Conservation (phyloP, 106 monocot species). For the Allium cepa region DNA sequence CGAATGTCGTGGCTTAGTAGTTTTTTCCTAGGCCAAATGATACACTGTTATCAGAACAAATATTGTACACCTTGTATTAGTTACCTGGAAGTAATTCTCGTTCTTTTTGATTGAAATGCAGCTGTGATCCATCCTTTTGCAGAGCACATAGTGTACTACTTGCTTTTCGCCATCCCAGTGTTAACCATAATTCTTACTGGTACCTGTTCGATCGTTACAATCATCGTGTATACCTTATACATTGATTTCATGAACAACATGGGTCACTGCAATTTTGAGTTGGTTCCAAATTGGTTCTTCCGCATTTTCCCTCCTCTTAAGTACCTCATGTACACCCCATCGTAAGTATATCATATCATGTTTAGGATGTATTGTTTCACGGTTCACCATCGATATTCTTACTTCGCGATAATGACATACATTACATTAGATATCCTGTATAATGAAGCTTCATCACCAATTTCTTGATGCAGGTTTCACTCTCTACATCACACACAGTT, state of each 20-base stretch:
- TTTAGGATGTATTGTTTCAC: too few relatives aligned
- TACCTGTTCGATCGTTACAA: conserved; percentile 23
- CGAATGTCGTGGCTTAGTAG: too few relatives aligned
- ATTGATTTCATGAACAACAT: conserved; percentile 83
- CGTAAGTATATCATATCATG: conserved; percentile 42
- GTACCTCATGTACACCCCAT: conserved; percentile 88
- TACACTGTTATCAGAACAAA: too few relatives aligned
- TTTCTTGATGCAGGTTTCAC: conserved; percentile 44
- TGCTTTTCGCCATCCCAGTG: conserved; percentile 48
- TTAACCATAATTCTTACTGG: conserved; percentile 18
- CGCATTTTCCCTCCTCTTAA: conserved; percentile 61
- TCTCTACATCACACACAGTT: conserved; percentile 85
- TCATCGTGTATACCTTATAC: conserved; percentile 27
- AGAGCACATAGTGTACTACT: conserved; percentile 39
- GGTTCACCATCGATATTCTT: too few relatives aligned
- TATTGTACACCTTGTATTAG: too few relatives aligned
- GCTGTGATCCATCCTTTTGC: conserved; percentile 81
- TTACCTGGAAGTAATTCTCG: conserved; percentile 1
- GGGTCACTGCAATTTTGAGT: conserved; percentile 86
- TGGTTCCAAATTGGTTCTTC: conserved; percentile 61
- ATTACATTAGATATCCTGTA: background rate
- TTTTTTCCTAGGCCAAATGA: too few relatives aligned
- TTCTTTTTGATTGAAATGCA: conserved; percentile 13
- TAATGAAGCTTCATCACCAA: background rate
- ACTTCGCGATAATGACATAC: too few relatives aligned